Base-by-base conservation (phyloP, 2,329 filamentous ascomycete species). In the Diaporthe citriasiana region DNA sequence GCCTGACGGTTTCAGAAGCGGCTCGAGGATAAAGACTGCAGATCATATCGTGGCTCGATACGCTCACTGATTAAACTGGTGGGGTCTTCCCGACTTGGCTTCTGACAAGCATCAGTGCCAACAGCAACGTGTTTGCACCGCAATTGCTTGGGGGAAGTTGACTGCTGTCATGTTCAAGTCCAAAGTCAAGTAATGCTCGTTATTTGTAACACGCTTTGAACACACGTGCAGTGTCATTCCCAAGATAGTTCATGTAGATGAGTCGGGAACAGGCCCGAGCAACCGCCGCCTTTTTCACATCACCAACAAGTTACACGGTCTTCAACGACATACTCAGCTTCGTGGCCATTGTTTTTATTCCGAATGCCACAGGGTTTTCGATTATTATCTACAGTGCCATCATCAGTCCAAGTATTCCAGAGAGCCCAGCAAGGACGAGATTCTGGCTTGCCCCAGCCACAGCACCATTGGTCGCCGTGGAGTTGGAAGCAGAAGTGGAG, bases 391-490 rank as follows among this genome's bases (percentile, higher is more conserved):
- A 75, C 30, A 75, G 25, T 33, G 33, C 68, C 71, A 75, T 30
- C 38, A 51, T 50, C 10, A 75, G 27, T 12, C 74, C 72, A 33
- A 63, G 12, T 8, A 74, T 6, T 1, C 74, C 74, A 59, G 60
- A 55, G 22, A 75, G 68, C 15, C 59, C 72, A 25, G 59, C 68
- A 40, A 35, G 60, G 8, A 65, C 53, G 30, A 72, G 9, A 22
- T 57, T 68, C 38, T 47, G 51, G 4, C 40, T 50, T 6, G 15
- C 12, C 22, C 25, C 47, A n/a, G 33, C n/a, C 42, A 73, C 72
- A 10, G 74, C 74, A 38, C 68, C 60, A 10, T 30, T 69, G 13
- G 51, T 65, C 12, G 60, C n/a, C 30, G 66, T 38, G 2, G 71
- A 63, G 38, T 30, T 63, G 6, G 71, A 51, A 1, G 69, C 45